Percentiles rank a stretch among this genome's conserved stretches.
Conservation (phyloP, 2,329 filamentous ascomycete genomes). For the Fusarium sp. region DNA sequence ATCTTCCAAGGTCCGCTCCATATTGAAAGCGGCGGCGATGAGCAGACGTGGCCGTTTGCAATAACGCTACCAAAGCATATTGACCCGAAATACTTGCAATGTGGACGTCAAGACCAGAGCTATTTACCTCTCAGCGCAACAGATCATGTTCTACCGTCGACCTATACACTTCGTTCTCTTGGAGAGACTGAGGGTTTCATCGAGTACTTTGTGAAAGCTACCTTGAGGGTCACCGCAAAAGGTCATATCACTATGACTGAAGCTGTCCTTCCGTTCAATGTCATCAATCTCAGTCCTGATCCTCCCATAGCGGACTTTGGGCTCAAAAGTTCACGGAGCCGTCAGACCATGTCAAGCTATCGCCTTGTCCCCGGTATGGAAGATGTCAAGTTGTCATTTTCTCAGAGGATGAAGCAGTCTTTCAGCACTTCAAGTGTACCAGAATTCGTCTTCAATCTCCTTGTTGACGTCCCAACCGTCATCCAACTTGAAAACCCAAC, state of each 20-base stretch:
- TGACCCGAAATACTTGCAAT: neutral
- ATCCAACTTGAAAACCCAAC: slow-evolving; percentile 45
- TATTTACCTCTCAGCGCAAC: neutral
- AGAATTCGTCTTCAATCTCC: slow-evolving; percentile 38
- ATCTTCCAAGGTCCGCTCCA: slow-evolving; percentile 43
- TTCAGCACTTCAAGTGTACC: slow-evolving; percentile 51
- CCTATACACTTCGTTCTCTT: neutral
- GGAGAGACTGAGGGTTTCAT: slow-evolving; percentile 11
- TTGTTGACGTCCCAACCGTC: slow-evolving; percentile 40
- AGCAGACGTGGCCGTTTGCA: slow-evolving; percentile 44
- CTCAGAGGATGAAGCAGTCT: slow-evolving; percentile 48
- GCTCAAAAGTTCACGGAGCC: neutral
- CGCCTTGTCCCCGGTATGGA: slow-evolving; percentile 48
- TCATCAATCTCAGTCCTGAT: slow-evolving; percentile 12
- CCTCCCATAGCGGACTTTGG: slow-evolving; percentile 33
- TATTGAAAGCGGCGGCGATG: slow-evolving; percentile 18
- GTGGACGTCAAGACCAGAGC: neutral
- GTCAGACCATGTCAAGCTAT: slow-evolving; percentile 30
- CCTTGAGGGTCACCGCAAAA: slow-evolving; percentile 20
- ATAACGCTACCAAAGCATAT: slow-evolving; percentile 41
- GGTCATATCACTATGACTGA: neutral
- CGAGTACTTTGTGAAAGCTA: slow-evolving; percentile 50
- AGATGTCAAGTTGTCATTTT: slow-evolving; percentile 43
- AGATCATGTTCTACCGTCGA: slow-evolving; percentile 8
- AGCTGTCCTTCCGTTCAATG: slow-evolving; percentile 39